phyloP scores from a whole-genome alignment of 2,329 filamentous ascomycete genomes.

The Fusarium illudens region DNA sequence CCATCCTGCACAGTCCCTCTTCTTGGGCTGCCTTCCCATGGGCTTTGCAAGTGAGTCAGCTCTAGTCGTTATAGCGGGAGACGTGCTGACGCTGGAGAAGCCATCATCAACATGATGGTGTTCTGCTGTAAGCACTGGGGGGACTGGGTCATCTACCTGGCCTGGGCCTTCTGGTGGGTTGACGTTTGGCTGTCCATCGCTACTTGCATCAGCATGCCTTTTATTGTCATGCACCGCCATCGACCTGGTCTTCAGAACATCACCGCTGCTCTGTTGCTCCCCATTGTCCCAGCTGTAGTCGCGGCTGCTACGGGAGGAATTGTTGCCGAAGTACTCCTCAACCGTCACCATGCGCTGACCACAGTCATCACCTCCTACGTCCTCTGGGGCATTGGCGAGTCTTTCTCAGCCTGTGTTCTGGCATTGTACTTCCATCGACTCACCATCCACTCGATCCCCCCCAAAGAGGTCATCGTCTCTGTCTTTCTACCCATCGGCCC shows the following conservation, averaged over 20 bases:
- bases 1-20: constrained; percentile 73
- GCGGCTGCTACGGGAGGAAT: constrained; percentile 71
- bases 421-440: constrained; percentile 76
- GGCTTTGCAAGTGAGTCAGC: constrained; percentile 62
- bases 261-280: constrained; percentile 71
- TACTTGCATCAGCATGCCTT: constrained; percentile 64
- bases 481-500: constrained; percentile 74
- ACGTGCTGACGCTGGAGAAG: constrained; percentile 29
- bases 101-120: constrained; percentile 72
- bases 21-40: constrained; percentile 75
- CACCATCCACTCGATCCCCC: constrained; percentile 71
- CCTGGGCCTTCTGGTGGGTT: constrained; percentile 67
- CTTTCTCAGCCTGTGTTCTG: constrained; percentile 68
- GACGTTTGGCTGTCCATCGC: constrained; percentile 62
- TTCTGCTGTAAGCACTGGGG: constrained; percentile 71
- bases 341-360: constrained; percentile 63
- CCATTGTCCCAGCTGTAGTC: constrained; percentile 73
- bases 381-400: constrained; percentile 71
- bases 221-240: constrained; percentile 60
- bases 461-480: constrained; percentile 72
- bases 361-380: constrained; percentile 73
- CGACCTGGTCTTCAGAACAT: constrained; percentile 62
- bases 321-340: constrained; percentile 66
- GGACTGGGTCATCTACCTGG: constrained; percentile 61
- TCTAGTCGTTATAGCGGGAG: background rate